Base-by-base conservation (phyloP, 345 rosid genomes). In the Capsella bursapastoris region DNA sequence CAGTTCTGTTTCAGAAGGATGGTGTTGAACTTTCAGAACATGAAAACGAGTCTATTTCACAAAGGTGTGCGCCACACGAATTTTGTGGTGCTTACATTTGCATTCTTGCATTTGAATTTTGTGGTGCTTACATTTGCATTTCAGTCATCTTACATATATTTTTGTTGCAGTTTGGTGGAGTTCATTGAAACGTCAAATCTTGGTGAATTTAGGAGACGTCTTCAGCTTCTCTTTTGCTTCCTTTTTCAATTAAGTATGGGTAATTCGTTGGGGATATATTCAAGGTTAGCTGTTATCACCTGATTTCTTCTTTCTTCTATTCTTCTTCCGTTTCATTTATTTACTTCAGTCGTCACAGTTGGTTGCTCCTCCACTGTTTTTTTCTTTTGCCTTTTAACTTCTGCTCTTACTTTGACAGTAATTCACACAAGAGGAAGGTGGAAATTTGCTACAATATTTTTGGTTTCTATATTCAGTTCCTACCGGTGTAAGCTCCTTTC, bases 141-240 rank as follows among this genome's bases (percentile, higher is more conserved):
- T n/a, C n/a, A 31, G 61, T 61, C 59, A 4, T 60, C 72, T 83
- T 60, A 84, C 31, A 29, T 29, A 66, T 56, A 41, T 65, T 41
- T 76, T 62, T 76, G 11, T 66, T 84, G 83, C 90, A 94, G 99
- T 84, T 86, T 95, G 87, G 83, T 84, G 79, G 96, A 87, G 81
- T 90, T 95, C 75, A 79, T 95, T 60, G 89, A 82, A 81, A 89
- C 90, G 61, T 90, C 97, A 41, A 95, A 88, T 74, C 41, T 90
- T 68, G 97, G 97, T 64, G 99, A 95, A 85, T 92, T 88, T 76
- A 83, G 83, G 83, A 85, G 78, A 68, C 96, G 99, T 25, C 93
- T 95, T 66, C 91, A 89, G 73, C 96, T 95, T 75, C 84, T 95
- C 72, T 84, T 83, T 81, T 86, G 92, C 63, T 90, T 95, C 81